Conservation (phyloP, 2,329 filamentous ascomycete species). For the Rhinocladiella mackenziei region DNA sequence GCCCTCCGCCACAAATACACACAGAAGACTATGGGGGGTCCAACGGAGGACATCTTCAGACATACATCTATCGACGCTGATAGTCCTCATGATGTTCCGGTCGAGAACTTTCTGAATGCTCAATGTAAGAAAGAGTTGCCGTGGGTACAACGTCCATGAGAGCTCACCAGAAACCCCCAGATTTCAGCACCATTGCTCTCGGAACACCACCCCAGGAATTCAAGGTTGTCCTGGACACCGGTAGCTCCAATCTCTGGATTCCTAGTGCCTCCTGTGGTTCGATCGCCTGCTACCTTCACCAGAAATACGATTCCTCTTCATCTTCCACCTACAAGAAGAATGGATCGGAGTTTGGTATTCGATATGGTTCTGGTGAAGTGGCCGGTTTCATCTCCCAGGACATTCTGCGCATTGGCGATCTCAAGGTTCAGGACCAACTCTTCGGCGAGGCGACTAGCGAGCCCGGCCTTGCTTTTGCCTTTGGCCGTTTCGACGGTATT, state of each 20-base stretch:
- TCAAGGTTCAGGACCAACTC: constrained; percentile 82
- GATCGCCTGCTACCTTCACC: constrained; percentile 97
- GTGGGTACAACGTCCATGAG: background rate
- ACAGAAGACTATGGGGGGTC: constrained; percentile 93
- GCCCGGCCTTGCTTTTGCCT: constrained; percentile 94
- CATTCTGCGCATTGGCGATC: constrained; percentile 77
- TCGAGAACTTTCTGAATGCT: constrained; percentile 97
- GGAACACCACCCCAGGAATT: constrained; percentile 88
- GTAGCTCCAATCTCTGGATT: constrained; percentile 98
- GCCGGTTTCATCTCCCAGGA: constrained; percentile 93
- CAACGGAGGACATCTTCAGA: constrained; percentile 75
- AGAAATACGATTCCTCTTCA: constrained; percentile 85
- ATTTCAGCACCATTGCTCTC: constrained; percentile 95
- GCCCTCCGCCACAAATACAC: constrained; percentile 88
- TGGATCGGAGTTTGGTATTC: constrained; percentile 85
- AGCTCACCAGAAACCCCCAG: constrained; percentile 45
- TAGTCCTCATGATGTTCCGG: constrained; percentile 69
- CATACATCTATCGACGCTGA: constrained; percentile 64
- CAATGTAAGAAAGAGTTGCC: constrained; percentile 72
- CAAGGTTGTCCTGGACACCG: constrained; percentile 98
- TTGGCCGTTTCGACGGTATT: constrained; percentile 95
- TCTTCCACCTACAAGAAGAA: constrained; percentile 94
- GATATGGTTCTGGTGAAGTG: constrained; percentile 90
- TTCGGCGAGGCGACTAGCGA: constrained; percentile 96
- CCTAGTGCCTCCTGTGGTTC: constrained; percentile 85